Conservation (phyloP, 176 grass and related monocot species). For the Oryza longistaminata region DNA sequence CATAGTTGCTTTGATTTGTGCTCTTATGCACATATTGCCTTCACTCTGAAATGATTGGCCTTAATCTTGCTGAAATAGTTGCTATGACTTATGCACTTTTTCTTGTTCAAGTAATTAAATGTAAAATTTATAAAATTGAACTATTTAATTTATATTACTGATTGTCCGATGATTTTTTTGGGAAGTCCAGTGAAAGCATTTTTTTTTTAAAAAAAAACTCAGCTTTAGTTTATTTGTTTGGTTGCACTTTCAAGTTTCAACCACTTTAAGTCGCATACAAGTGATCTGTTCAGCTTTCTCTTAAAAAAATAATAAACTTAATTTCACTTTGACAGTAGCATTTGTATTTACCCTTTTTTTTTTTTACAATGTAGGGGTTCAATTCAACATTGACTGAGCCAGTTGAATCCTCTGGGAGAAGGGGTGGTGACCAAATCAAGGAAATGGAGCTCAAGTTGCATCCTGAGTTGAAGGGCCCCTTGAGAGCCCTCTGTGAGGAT, state of each 20-base stretch:
- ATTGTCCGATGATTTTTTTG: background rate
- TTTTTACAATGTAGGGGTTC: slow-evolving; percentile 71
- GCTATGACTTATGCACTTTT: background rate
- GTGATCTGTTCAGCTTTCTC: background rate
- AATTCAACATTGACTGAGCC: slow-evolving; percentile 97
- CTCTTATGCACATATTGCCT: background rate
- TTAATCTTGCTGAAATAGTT: background rate
- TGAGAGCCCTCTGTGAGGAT: slow-evolving; percentile 83
- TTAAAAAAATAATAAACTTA: background rate
- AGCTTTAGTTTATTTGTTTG: background rate
- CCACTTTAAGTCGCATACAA: background rate
- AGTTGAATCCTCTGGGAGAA: slow-evolving; percentile 90
- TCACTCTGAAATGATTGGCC: background rate
- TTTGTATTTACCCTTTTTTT: slow-evolving; percentile 9
- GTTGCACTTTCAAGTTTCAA: slow-evolving; percentile 9
- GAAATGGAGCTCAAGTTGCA: slow-evolving; percentile 99
- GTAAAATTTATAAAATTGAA: background rate
- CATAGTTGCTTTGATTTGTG: slow-evolving; percentile 1
- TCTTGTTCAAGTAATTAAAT: background rate
- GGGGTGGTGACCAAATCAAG: slow-evolving; percentile 98
- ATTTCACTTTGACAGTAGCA: background rate
- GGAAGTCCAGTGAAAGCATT: background rate
- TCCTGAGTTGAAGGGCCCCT: slow-evolving; percentile 79
- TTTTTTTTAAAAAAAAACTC: background rate
- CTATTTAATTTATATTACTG: background rate